Base-by-base conservation (phyloP, 257 asterid species). In the Parsonsia alboflavescens region DNA sequence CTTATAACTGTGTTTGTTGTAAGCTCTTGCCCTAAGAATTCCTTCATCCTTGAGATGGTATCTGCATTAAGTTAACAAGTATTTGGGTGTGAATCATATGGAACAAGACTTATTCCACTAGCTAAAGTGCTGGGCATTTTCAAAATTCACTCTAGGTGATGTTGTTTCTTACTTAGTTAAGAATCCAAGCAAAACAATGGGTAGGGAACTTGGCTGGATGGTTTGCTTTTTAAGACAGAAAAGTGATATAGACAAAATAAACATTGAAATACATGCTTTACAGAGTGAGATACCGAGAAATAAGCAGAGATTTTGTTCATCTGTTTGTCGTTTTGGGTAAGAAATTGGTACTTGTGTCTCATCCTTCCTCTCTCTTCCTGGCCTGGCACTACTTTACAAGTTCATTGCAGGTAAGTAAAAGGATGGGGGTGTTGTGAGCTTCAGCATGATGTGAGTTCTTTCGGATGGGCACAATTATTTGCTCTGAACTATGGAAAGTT, bases 11-110 rank as follows among this genome's bases (percentile, higher is more conserved):
- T 73, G n/a, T n/a, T n/a, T 68, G 21, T 50, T 64, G 22, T 56
- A 33, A 67, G 49, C 49, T 52, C 30, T 78, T 68, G 64, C 74
- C 16, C 58, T 48, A 64, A 44, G 67, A 45, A 50, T 46, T 7
- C 52, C 42, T 67, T 36, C 33, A 56, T 76, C 69, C 53, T 19
- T 19, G 41, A 21, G 16, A 70, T 21, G 19, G 54, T 67, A 48
- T 58, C 26, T 42, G 39, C 39, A 33, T 33, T 33, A 28, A 30
- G 41, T 19, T 61, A 46, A 44, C 13, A 64, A 62, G 8, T 0
- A 6, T 17, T 24, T 17, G 13, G 19, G 19, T 62, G 26, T 62
- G 16, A 72, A 49, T 4, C 72, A 48, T 63, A 30, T 10, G 0
- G 16, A 26, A 1, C 21, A 8, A 28, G 42, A 48, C 24, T 62